Percentiles rank a stretch among this genome's conserved stretches.
phyloP scores from a whole-genome alignment of 208 protist species.

The Lotmaria passim region DNA sequence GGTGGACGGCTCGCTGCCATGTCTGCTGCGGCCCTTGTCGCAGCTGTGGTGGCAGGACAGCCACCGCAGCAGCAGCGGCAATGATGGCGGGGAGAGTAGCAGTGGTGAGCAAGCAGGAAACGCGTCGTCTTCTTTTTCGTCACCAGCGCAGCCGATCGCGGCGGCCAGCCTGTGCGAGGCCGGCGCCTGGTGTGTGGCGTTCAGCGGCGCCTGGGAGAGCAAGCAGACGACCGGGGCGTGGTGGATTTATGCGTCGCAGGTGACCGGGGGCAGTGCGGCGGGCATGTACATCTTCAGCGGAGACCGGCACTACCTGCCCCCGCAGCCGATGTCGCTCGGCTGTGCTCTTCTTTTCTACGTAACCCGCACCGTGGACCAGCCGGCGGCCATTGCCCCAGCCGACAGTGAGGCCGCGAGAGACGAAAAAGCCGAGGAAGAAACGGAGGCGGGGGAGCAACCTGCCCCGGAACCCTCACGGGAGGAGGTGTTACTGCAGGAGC shows the following conservation, averaged over 20 bases:
- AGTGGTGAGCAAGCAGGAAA: too few relatives aligned
- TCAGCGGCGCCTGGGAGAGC: conserved; percentile 93
- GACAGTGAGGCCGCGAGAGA: neutral
- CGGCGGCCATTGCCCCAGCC: conserved; percentile 5
- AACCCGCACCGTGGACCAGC: conserved; percentile 28
- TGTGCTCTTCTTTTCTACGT: conserved; percentile 73
- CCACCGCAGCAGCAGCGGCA: neutral
- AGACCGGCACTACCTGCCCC: conserved; percentile 89
- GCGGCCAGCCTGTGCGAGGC: conserved; percentile 85
- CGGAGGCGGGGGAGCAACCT: neutral
- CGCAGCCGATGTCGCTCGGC: conserved; percentile 75
- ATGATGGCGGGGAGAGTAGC: too few relatives aligned
- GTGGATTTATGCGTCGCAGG: conserved; percentile 94
- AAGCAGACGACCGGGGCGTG: conserved; percentile 94
- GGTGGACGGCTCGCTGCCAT: conserved; percentile 91
- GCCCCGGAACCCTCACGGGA: neutral
- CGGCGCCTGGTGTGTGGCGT: conserved; percentile 91
- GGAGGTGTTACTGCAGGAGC: conserved; percentile 19
- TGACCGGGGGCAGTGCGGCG: conserved; percentile 62
- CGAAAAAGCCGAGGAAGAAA: conserved; percentile 2
- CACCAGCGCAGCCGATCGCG: conserved; percentile 39
- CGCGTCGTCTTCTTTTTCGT: too few relatives aligned
- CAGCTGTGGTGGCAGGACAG: conserved; percentile 25
- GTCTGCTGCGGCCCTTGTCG: conserved; percentile 92
- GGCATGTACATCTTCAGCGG: conserved; percentile 88